phyloP scores from a whole-genome alignment of 2,329 filamentous ascomycete species.

The Nemania sp. region DNA sequence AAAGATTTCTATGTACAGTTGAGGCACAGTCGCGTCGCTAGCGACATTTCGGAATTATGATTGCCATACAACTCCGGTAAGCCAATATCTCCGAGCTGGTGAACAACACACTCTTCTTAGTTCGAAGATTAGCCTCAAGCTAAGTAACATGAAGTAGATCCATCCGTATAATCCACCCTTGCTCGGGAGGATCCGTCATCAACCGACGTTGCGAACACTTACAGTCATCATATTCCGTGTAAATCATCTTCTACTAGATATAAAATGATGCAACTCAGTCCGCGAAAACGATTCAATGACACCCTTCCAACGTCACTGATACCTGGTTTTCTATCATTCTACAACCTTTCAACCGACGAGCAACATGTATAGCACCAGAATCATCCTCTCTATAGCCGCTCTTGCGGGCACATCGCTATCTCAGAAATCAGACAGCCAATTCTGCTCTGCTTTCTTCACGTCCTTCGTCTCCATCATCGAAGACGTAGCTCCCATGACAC shows the following conservation, averaged over 20 bases:
- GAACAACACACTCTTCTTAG: background rate
- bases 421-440: slow-evolving; percentile 18
- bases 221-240: background rate
- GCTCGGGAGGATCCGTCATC: too few species aligned
- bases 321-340: background rate
- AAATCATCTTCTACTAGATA: slow-evolving; percentile 7
- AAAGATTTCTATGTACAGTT: background rate
- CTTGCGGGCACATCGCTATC: slow-evolving; percentile 9
- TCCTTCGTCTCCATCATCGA: slow-evolving; percentile 4
- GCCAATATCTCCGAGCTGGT: background rate
- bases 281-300: background rate
- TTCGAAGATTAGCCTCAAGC: background rate
- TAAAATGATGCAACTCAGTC: background rate
- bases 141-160: background rate
- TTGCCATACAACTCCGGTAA: slow-evolving; percentile 2
- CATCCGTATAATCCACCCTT: too few species aligned
- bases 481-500: background rate
- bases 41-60: background rate
- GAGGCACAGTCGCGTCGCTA: background rate
- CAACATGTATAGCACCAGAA: slow-evolving; percentile 15
- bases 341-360: background rate
- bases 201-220: too few species aligned
- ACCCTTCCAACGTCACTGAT: background rate
- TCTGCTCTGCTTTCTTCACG: slow-evolving; percentile 13
- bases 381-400: background rate